A percentile compares a stretch with the other conserved stretches of the same genome.
These are phyloP conservation scores for Prunus kanzakura DNA, from an alignment of 306 rosid genomes.

Conservation along the genomic window DNA sequence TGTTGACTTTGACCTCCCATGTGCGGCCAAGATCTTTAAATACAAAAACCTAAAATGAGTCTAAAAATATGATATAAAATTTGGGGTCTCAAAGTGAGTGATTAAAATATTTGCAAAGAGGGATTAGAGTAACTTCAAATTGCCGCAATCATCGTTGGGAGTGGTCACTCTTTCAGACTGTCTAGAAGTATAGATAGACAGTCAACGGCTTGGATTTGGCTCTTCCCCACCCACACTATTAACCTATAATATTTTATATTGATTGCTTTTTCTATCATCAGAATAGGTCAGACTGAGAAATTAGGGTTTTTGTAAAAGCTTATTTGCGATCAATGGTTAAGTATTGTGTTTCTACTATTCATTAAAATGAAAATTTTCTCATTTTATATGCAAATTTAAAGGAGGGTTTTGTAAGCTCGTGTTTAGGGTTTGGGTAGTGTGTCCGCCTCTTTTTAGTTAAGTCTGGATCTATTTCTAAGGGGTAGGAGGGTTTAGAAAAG, in stretches of 20 bases:
- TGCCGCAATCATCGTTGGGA: constrained; percentile 52
- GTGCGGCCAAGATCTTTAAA: constrained; percentile 28
- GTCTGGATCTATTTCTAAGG: too few relatives aligned
- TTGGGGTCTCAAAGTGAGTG: constrained; percentile 11
- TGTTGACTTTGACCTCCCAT: constrained; percentile 60
- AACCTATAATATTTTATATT: not conserved
- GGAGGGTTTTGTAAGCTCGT: too few relatives aligned
- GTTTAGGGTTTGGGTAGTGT: too few relatives aligned
- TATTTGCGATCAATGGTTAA: too few relatives aligned
- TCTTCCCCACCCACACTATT: not conserved
- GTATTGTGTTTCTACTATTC: too few relatives aligned
- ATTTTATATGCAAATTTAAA: too few relatives aligned
- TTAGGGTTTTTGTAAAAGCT: not conserved
- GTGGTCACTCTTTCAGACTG: constrained; percentile 23
- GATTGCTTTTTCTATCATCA: too few relatives aligned
- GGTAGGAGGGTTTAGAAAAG: accelerated
- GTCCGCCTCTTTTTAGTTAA: too few relatives aligned
- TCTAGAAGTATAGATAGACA: constrained; percentile 5
- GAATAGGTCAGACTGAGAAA: not conserved
- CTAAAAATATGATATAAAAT: not conserved
- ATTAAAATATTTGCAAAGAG: not conserved
- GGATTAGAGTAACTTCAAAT: constrained; percentile 15
- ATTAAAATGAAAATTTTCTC: too few relatives aligned
- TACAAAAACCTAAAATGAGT: not conserved
- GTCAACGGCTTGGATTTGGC: constrained; percentile 34